Base-by-base conservation (phyloP, 2,329 filamentous ascomycete species). In the Trichoderma oligosporum region DNA sequence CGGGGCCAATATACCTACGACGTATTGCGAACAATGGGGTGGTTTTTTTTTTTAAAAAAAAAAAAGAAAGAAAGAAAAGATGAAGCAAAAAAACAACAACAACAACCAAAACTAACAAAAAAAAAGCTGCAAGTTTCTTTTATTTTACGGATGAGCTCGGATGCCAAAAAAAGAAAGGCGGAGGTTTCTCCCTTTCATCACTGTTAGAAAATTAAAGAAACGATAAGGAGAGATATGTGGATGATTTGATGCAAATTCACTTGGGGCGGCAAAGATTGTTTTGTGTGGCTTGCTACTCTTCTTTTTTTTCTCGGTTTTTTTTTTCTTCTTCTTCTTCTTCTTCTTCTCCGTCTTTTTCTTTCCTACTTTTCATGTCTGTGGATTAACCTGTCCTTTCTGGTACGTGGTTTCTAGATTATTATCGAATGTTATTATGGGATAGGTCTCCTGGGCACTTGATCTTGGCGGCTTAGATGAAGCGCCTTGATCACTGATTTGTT, bases 201-300 rank as follows among this genome's bases (percentile, higher is more conserved):
- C n/a, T n/a, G n/a, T n/a, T n/a, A n/a, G n/a, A n/a, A n/a, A n/a
- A 35, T 22, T 24, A 45, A 16, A 18, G 27, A 7, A 18, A 45
- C 16, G 42, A 44, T 14, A 42, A 9, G 22, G 41, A 16, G 52
- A 29, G 52, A 45, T 8, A 35, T 44, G 49, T 53, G 49, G 38
- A 53, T 24, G 38, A 44, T 44, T 44, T 44, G 11, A 53, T 45
- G 41, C 16, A 24, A n/a, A 31, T 46, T 54, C 29, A 45, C 7
- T 11, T 38, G 38, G 29, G 56, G 48, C 20, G 48, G 48, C 56
- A 53, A 49, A 49, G 18, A 53, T 33, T 36, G 56, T n/a, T 52
- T 59, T 45, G 8, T 20, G 44, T 14, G 18, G 44, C 44, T 46
- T 20, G 25, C 27, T 31, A 6, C 14, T 20, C 20, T 57, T 12